Conservation (phyloP, 768 basidiomycete species). For the Collybia nuda region DNA sequence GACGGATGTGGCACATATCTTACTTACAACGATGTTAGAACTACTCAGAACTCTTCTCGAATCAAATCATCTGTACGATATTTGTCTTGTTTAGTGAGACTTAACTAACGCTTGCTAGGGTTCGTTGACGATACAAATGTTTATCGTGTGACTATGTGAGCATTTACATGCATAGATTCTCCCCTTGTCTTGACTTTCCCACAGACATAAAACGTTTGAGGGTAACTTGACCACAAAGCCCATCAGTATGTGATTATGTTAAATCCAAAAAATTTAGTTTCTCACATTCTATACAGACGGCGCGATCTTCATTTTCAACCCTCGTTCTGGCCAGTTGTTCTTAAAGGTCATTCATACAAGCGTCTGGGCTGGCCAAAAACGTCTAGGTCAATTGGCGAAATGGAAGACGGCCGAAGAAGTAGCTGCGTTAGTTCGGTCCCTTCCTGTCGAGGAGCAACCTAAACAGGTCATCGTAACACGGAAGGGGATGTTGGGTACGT, state of each 20-base stretch:
- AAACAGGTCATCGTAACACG: constrained; percentile 99
- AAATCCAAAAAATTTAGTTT: background rate
- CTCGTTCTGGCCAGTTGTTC: constrained; percentile 96
- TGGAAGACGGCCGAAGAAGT: constrained; percentile 99
- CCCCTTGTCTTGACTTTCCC: constrained; percentile 6
- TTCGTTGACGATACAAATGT: constrained; percentile 99
- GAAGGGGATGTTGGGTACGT: constrained; percentile 96
- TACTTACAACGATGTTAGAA: constrained; percentile 42
- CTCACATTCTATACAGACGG: constrained; percentile 53
- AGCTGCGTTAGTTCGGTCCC: constrained; percentile 92
- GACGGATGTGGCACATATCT: background rate
- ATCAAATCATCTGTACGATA: constrained; percentile 94
- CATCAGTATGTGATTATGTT: constrained; percentile 63
- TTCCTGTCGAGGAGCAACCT: constrained; percentile 99
- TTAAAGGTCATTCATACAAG: constrained; percentile 99
- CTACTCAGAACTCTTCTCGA: constrained; percentile 94
- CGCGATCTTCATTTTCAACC: constrained; percentile 99
- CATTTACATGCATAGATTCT: background rate
- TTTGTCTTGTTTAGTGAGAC: background rate
- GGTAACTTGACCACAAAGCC: constrained; percentile 99
- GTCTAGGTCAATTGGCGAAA: constrained; percentile 98
- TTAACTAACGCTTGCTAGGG: constrained; percentile 43
- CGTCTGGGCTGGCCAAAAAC: constrained; percentile 99
- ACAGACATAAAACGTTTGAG: constrained; percentile 97
- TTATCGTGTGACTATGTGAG: constrained; percentile 94